These are phyloP conservation scores for Coemansia sp. DNA, from an alignment of 192 early-diverging fungal genomes.

Conservation along the genomic window DNA sequence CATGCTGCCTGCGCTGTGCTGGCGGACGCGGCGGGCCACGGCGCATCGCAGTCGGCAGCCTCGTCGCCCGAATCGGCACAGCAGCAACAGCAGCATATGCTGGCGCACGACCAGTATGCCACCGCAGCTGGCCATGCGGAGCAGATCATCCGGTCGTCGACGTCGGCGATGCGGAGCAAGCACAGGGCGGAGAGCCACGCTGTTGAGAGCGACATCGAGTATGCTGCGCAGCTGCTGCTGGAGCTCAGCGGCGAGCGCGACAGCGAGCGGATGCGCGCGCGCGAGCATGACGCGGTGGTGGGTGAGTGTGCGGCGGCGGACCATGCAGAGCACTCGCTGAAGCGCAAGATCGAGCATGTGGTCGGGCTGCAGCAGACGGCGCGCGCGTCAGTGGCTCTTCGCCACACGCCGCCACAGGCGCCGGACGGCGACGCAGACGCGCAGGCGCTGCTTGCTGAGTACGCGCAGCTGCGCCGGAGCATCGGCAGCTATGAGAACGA, in stretches of 20 bases:
- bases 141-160: slow-evolving; percentile 14
- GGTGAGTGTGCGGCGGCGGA: slow-evolving; percentile 8
- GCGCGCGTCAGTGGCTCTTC: slow-evolving; percentile 9
- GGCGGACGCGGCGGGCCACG: background rate
- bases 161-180: slow-evolving; percentile 25
- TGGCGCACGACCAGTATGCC: slow-evolving; percentile 19
- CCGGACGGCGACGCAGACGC: background rate
- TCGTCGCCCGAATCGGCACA: background rate
- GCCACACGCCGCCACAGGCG: background rate
- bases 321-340: slow-evolving; percentile 16
- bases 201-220: slow-evolving; percentile 38
- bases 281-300: background rate
- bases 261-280: slow-evolving; percentile 6
- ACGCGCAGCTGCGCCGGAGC: slow-evolving; percentile 17
- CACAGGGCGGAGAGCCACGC: slow-evolving; percentile 15
- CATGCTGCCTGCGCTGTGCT: background rate
- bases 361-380: slow-evolving; percentile 38
- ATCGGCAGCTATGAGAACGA: slow-evolving; percentile 18
- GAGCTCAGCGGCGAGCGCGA: slow-evolving; percentile 47
- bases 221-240: slow-evolving; percentile 43
- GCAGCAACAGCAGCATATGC: background rate
- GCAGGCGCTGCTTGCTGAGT: slow-evolving; percentile 32
- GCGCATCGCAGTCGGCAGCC: background rate
- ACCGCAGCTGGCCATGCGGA: slow-evolving; percentile 15
- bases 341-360: slow-evolving; percentile 21